phyloP scores from a whole-genome alignment of 2,329 filamentous ascomycete species.

The Aureobasidium vineae region DNA sequence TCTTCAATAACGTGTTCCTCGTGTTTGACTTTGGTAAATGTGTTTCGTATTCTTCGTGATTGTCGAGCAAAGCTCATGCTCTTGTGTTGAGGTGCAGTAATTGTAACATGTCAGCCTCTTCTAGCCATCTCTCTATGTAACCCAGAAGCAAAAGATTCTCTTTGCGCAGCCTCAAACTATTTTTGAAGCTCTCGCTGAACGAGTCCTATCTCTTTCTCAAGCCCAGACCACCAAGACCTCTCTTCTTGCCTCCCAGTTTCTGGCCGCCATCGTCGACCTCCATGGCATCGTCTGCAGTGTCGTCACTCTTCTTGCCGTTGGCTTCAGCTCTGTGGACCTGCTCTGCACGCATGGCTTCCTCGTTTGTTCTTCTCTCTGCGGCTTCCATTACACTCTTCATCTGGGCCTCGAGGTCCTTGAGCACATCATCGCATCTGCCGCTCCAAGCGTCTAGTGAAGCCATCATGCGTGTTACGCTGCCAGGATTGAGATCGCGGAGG shows the following conservation, averaged over 20 bases:
- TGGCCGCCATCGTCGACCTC: constrained; percentile 35
- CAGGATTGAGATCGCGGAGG: constrained; percentile 78
- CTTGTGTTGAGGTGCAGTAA: neutral
- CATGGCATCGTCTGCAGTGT: constrained; percentile 35
- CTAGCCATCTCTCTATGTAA: neutral
- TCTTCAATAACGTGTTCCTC: neutral
- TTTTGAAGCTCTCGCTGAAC: neutral
- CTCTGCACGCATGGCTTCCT: constrained; percentile 44
- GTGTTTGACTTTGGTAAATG: neutral
- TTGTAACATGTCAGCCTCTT: neutral
- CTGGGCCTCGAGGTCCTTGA: constrained; percentile 72
- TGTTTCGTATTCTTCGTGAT: constrained; percentile 5
- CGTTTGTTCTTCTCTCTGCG: constrained; percentile 44
- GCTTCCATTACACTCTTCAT: constrained; percentile 62
- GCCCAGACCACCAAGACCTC: constrained; percentile 1
- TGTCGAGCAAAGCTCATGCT: neutral
- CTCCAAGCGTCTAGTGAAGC: constrained; percentile 71
- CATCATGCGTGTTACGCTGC: constrained; percentile 67
- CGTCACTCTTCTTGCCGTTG: constrained; percentile 30
- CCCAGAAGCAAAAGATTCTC: too few species aligned
- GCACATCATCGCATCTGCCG: constrained; percentile 69
- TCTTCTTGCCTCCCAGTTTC: constrained; percentile 22
- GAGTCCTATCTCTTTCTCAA: constrained; percentile 12
- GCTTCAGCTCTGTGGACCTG: constrained; percentile 39
- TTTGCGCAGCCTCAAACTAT: too few species aligned